Conservation (phyloP, 148 eudicot species). For the Cornus controversa region DNA sequence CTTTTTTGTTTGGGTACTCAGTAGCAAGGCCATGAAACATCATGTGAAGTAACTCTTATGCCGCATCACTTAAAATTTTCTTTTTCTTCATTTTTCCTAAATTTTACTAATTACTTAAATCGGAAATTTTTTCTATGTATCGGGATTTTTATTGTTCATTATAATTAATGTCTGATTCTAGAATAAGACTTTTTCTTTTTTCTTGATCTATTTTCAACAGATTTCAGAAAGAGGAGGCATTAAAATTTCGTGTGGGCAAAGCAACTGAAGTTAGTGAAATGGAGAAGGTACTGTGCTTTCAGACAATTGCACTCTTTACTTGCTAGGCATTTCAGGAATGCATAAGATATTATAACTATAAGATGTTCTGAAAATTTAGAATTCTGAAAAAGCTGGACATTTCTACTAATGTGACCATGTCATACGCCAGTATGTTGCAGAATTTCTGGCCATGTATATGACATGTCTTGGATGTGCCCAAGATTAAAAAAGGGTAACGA, state of each 20-base stretch:
- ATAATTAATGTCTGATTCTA: background rate
- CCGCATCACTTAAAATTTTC: too few species aligned
- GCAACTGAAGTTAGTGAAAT: conserved; percentile 78
- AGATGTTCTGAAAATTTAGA: background rate
- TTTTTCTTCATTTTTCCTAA: too few species aligned
- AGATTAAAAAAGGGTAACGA: background rate
- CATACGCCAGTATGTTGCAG: background rate
- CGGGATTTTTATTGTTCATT: background rate
- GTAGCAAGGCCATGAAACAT: too few species aligned
- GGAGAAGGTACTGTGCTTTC: conserved; percentile 55
- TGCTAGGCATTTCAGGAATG: background rate
- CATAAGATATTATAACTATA: background rate
- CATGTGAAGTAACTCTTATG: too few species aligned
- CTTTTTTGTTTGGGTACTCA: too few species aligned
- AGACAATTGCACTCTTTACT: background rate
- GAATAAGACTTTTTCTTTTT: conserved; percentile 11
- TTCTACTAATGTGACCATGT: conserved; percentile 1
- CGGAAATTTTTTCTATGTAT: too few species aligned
- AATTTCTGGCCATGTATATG: background rate
- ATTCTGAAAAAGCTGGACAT: background rate
- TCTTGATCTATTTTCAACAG: conserved; percentile 31
- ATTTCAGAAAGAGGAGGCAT: conserved; percentile 86
- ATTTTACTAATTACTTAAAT: too few species aligned
- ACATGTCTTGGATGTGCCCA: background rate
- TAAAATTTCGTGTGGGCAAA: conserved; percentile 81